A percentile compares a stretch with the other conserved stretches of the same genome.
Evolutionary conservation across 306 rosid genomes (phyloP).

Genomic region (Vigna trinervia): DNA sequence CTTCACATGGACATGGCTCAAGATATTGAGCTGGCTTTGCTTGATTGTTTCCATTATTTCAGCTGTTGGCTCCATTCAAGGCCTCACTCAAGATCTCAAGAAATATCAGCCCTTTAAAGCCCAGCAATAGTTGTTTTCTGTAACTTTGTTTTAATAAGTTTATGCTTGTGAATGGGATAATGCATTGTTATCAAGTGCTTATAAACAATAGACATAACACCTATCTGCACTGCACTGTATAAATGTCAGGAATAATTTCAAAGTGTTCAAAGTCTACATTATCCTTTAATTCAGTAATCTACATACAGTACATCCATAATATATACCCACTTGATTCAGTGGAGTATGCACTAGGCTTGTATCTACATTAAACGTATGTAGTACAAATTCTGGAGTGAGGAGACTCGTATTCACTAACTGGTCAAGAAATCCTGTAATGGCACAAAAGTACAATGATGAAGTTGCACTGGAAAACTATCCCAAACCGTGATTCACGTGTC

Average conservation of each 20-base stretch:
- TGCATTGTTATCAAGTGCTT: conserved; percentile 48
- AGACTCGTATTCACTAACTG: conserved; percentile 27
- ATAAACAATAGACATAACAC: conserved; percentile 20
- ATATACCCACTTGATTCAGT: conserved; percentile 15
- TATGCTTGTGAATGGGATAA: conserved; percentile 40
- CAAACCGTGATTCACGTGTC: conserved; percentile 15
- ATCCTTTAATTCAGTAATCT: conserved; percentile 26
- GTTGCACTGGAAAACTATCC: conserved; percentile 25
- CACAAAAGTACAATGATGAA: neutral
- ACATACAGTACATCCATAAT: neutral
- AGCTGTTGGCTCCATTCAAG: conserved; percentile 90
- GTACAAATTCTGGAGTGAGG: conserved; percentile 21
- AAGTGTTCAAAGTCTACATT: conserved; percentile 31
- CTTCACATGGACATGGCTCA: conserved; percentile 89
- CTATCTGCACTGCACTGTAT: conserved; percentile 36
- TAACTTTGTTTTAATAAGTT: conserved; percentile 27
- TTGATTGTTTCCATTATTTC: conserved; percentile 74
- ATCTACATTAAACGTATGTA: conserved; percentile 21
- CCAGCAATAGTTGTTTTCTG: conserved; percentile 52
- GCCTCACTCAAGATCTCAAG: conserved; percentile 74
- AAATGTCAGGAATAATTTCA: conserved; percentile 38
- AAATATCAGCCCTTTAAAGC: conserved; percentile 76
- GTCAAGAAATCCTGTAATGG: conserved; percentile 6
- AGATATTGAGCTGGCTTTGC: conserved; percentile 84
- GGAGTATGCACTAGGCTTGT: conserved; percentile 1